Evolutionary conservation across 441 rosid genomes (phyloP), one percentile per base, ranked within the genome.

Genomic region (Croton setiger): DNA sequence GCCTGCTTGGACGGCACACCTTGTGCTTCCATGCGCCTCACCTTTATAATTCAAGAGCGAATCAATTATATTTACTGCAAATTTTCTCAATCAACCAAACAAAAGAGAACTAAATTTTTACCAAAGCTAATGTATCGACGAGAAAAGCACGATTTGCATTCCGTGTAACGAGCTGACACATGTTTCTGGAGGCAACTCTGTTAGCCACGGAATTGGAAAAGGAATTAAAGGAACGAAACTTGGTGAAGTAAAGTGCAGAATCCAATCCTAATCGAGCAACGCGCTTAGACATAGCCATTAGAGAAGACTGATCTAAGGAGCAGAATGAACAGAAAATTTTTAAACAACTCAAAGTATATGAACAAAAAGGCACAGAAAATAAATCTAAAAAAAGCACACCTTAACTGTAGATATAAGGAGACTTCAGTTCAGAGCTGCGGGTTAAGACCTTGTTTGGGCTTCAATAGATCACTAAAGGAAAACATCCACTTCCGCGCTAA

Each of bases 91-190:
- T 3, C 52, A 47, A 15, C 51, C 51, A 31, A 71, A 55, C 10
- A 67, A 21, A 60, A 61, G 17, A 13, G 13, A 18, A 56, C 41
- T 7, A 6, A 0, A 10, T 55, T 33, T 74, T 48, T 83, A 90
- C 97, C 87, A 94, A 81, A 67, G 91, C 97, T 80, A 94, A 73
- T n/a, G 99, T 94, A 64, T 94, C 94, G 18, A 92, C 98, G 60
- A 92, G 96, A 73, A 88, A 92, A 0, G 94, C 98, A 45, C 96
- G 94, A 35, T 86, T 90, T 23, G 86, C 91, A 36, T 78, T 87
- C 52, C 85, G 70, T 65, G 82, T 87, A 8, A 71, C 86, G 52
- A 89, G 91, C 74, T 91, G 87, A 8, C 93, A 88, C 33, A 85
- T 74, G 17, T 70, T 79, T 10, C 94, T 73, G 64, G 44, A 64